Percentiles rank a stretch among this genome's conserved stretches.
These are phyloP conservation scores for Silene latifolia DNA, from an alignment of 148 eudicot species.

Conservation along the genomic window DNA sequence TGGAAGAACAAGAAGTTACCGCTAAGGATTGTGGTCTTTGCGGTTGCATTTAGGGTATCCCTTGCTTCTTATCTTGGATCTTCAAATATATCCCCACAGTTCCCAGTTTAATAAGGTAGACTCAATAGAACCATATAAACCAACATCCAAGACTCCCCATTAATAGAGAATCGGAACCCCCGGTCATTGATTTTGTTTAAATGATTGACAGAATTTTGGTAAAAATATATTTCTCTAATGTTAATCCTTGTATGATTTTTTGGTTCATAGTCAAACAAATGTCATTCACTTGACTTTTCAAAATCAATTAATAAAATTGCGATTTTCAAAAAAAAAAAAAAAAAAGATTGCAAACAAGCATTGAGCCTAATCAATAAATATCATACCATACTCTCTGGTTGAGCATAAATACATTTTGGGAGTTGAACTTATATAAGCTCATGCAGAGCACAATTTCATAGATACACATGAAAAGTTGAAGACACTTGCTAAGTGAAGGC, in stretches of 20 bases:
- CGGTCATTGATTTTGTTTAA: no score
- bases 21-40: background rate
- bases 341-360: no score
- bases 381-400: background rate
- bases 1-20: slow-evolving; percentile 35
- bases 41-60: slow-evolving; percentile 3
- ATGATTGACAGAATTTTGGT: no score
- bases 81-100: no score
- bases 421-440: background rate
- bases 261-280: background rate
- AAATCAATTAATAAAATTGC: no score
- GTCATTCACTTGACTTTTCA: background rate
- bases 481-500: background rate
- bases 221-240: no score
- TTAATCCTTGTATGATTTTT: background rate
- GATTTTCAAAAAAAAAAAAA: no score
- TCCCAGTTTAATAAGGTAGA: no score
- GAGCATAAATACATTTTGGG: background rate
- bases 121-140: no score
- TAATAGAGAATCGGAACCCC: no score
- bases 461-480: background rate
- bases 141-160: no score
- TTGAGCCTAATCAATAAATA: background rate
- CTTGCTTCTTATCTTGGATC: background rate
- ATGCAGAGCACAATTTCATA: background rate